Conservation (phyloP, 805 yeast genomes). For the Saccharomyces kudriavzevii region DNA sequence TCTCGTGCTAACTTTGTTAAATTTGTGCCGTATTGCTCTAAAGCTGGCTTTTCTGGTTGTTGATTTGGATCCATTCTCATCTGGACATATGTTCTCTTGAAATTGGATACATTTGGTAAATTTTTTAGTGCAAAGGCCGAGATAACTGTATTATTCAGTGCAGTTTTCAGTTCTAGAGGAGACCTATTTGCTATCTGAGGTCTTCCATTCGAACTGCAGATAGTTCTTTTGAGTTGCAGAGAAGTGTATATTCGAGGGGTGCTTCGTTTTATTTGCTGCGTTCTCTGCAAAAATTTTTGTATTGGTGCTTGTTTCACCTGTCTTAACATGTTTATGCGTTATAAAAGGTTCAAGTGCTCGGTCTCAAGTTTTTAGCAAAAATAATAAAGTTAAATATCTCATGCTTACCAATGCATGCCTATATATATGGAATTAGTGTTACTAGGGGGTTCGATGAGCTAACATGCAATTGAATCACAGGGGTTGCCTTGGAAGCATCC, state of each 20-base stretch:
- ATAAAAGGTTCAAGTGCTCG: not conserved
- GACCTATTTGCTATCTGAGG: not conserved
- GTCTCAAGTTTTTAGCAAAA: not conserved
- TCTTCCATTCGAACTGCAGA: not conserved
- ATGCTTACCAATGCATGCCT: not conserved
- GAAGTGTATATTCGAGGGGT: not conserved
- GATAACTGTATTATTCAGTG: not conserved
- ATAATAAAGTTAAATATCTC: not conserved
- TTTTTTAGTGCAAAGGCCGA: not conserved
- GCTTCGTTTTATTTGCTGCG: not conserved
- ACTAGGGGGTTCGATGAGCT: not conserved
- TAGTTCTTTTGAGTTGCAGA: not conserved
- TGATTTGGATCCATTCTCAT: conserved; percentile 39
- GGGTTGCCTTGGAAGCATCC: not conserved
- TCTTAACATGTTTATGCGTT: not conserved
- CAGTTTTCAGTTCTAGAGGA: not conserved
- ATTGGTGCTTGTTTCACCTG: not conserved
- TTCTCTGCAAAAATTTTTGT: not conserved
- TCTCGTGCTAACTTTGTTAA: conserved; percentile 78
- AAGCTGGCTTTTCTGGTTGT: conserved; percentile 58
- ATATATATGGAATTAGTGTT: not conserved
- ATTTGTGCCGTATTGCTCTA: conserved; percentile 79
- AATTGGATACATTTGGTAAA: not conserved
- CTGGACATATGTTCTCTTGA: conserved; percentile 13
- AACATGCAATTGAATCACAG: not conserved